Conservation (phyloP, 768 basidiomycete genomes). For the Mrakia hoshinonis region DNA sequence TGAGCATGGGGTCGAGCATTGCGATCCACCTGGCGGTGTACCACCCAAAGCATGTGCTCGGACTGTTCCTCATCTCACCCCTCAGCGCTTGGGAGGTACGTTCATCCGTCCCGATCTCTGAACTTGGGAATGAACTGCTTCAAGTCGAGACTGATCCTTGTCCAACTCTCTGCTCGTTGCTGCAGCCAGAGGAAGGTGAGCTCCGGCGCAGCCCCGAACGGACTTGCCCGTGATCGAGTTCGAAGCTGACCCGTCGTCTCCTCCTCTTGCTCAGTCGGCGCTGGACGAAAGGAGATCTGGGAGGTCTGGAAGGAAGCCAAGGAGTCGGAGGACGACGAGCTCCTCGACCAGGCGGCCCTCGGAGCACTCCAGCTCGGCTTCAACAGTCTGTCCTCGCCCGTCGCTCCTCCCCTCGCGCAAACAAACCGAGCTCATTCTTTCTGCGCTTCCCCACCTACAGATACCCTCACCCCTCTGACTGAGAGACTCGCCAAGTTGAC, state of each 20-base stretch:
- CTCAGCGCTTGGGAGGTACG: slow-evolving; percentile 17
- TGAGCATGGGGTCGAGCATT: slow-evolving; percentile 24
- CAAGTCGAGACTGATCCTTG: background rate
- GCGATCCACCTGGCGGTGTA: slow-evolving; percentile 12
- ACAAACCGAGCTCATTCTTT: background rate
- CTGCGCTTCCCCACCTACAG: background rate
- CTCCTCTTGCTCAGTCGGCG: slow-evolving; percentile 5
- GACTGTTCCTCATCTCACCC: slow-evolving; percentile 24
- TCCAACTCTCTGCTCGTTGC: background rate
- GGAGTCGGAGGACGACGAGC: slow-evolving; percentile 8
- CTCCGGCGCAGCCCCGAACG: too few relatives aligned
- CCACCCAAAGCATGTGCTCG: slow-evolving; percentile 8
- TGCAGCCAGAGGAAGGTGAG: slow-evolving; percentile 25
- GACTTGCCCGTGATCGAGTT: too few relatives aligned
- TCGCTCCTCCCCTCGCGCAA: too few relatives aligned
- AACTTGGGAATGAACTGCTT: background rate
- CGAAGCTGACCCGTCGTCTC: background rate
- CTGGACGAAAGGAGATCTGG: slow-evolving; percentile 26
- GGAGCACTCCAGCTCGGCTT: slow-evolving; percentile 21
- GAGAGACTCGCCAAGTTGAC: background rate
- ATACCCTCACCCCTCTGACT: background rate
- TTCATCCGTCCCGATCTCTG: background rate
- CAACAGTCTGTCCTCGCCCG: background rate
- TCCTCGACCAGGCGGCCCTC: slow-evolving; percentile 9
- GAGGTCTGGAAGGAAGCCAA: slow-evolving; percentile 24